A percentile compares a stretch with the other conserved stretches of the same genome.
phyloP scores from a whole-genome alignment of 306 rosid genomes.

The Quercus robur region DNA sequence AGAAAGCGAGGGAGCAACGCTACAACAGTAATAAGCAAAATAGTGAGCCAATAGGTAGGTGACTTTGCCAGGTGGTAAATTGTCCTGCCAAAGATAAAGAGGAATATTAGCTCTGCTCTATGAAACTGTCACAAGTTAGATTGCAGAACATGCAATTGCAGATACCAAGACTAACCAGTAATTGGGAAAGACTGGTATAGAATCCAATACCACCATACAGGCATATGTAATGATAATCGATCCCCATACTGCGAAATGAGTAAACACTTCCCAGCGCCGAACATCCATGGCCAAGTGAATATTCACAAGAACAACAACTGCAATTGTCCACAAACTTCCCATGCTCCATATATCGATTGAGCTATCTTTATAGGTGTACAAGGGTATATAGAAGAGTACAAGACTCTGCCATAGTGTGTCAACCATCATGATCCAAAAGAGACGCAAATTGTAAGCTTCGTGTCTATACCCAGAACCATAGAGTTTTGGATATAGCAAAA shows the following conservation, averaged over 20 bases:
- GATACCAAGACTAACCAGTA: constrained; percentile 75
- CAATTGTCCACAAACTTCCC: constrained; percentile 96
- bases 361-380: constrained; percentile 77
- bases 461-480: constrained; percentile 88
- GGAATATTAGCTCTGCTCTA: constrained; percentile 22
- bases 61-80: constrained; percentile 64
- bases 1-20: constrained; percentile 86
- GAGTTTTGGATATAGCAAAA: constrained; percentile 70
- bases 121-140: constrained; percentile 2
- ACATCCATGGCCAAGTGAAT: constrained; percentile 93
- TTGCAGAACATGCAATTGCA: constrained; percentile 12
- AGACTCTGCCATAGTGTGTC: constrained; percentile 99
- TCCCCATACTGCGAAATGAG: constrained; percentile 93
- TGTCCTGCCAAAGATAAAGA: constrained; percentile 56
- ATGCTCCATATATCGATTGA: constrained; percentile 91
- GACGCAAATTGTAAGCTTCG: constrained; percentile 79
- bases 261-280: constrained; percentile 72
- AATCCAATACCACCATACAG: constrained; percentile 85
- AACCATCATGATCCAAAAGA: constrained; percentile 89
- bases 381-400: constrained; percentile 74
- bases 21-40: constrained; percentile 68
- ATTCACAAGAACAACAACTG: constrained; percentile 91
- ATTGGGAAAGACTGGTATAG: constrained; percentile 75
- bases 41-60: constrained; percentile 77
- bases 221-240: constrained; percentile 81